phyloP scores from a whole-genome alignment of 768 basidiomycete genomes.

The Kwoniella dejecticola region DNA sequence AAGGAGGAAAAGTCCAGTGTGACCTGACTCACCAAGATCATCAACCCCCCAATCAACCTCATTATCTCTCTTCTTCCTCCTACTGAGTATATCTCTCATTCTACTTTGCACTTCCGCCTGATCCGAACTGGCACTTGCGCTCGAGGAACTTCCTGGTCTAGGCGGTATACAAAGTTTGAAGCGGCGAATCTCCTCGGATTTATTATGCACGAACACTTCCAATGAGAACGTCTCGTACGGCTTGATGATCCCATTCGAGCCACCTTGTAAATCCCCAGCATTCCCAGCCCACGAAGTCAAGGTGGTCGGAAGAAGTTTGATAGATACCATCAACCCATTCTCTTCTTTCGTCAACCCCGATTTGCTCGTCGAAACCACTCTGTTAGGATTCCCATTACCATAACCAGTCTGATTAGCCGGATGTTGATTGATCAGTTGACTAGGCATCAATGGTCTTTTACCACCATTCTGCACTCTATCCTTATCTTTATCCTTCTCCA shows the following conservation, averaged over 20 bases:
- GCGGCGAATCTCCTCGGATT: slow-evolving; percentile 41
- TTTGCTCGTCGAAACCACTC: too few species aligned
- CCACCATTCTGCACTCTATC: background rate
- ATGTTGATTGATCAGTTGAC: slow-evolving; percentile 31
- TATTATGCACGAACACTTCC: slow-evolving; percentile 54
- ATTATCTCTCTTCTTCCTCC: slow-evolving; percentile 3
- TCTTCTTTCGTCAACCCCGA: slow-evolving; percentile 13
- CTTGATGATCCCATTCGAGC: background rate
- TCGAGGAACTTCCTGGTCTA: background rate
- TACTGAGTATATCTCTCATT: slow-evolving; percentile 22
- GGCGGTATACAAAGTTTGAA: slow-evolving; percentile 47
- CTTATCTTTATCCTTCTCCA: slow-evolving; percentile 10
- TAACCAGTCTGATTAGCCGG: background rate
- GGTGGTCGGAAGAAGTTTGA: slow-evolving; percentile 36
- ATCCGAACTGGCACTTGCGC: background rate
- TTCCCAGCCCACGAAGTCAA: background rate
- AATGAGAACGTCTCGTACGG: slow-evolving; percentile 48
- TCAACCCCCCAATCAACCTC: slow-evolving; percentile 20
- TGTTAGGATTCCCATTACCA: background rate
- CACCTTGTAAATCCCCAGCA: background rate
- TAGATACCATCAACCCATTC: slow-evolving; percentile 45
- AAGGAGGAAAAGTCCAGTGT: too few species aligned
- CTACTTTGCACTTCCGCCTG: slow-evolving; percentile 1
- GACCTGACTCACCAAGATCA: slow-evolving; percentile 21
- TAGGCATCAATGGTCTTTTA: slow-evolving; percentile 36